These are phyloP conservation scores for Starmerella riodocensis DNA, from an alignment of 805 yeast genomes.

Conservation along the genomic window DNA sequence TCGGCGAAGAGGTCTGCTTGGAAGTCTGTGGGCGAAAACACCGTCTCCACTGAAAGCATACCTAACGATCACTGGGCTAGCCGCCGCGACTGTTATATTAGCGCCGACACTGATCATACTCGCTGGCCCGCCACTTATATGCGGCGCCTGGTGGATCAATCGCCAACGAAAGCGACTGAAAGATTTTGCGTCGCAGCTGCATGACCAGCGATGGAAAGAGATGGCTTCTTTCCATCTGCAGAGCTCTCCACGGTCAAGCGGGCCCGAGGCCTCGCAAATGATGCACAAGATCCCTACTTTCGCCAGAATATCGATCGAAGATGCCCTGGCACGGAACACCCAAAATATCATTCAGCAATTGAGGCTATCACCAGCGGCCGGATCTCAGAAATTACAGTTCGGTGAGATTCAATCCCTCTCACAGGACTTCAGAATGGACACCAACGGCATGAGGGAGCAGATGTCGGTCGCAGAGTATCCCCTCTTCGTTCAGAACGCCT, in stretches of 20 bases:
- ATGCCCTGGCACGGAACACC: constrained; percentile 6
- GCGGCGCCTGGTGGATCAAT: constrained; percentile 9
- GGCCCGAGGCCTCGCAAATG: too few species aligned
- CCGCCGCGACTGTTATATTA: constrained; percentile 15
- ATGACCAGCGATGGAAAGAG: constrained; percentile 15
- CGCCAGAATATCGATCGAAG: constrained; percentile 8
- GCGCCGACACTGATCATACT: constrained; percentile 16
- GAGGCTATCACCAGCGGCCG: neutral
- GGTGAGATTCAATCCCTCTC: constrained; percentile 5
- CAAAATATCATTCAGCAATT: constrained; percentile 4
- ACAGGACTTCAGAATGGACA: constrained; percentile 11
- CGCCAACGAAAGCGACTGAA: constrained; percentile 1
- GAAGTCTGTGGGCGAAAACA: constrained; percentile 2
- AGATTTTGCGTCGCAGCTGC: constrained; percentile 6
- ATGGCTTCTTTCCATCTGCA: constrained; percentile 15
- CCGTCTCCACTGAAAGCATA: constrained; percentile 15
- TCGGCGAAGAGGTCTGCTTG: constrained; percentile 4
- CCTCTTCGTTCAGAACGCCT: neutral
- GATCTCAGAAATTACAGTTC: neutral
- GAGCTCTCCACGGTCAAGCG: too few species aligned
- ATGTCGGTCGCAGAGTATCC: constrained; percentile 13
- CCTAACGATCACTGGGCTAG: constrained; percentile 9
- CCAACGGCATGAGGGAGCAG: constrained; percentile 7
- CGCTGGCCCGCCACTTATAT: constrained; percentile 12
- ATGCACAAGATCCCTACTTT: constrained; percentile 9